These are phyloP conservation scores for Plasmodium vivax DNA, from an alignment of 169 alveolate genomes.

Conservation along the genomic window DNA sequence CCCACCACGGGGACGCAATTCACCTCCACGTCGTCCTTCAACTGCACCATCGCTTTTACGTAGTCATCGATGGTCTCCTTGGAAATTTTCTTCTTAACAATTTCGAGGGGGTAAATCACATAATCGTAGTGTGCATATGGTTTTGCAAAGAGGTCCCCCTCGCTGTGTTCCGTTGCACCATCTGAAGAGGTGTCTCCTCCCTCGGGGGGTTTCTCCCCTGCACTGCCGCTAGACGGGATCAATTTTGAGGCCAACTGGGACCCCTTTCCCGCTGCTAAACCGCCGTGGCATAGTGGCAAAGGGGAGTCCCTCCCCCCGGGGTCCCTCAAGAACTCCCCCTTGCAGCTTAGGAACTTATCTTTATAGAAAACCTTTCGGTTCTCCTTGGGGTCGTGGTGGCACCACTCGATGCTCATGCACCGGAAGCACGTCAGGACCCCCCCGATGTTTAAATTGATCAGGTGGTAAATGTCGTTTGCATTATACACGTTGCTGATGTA, in stretches of 20 bases:
- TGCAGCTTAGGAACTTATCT: constrained; percentile 16
- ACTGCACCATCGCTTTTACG: constrained; percentile 15
- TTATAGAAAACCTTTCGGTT: constrained; percentile 25
- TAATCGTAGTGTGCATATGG: constrained; percentile 29
- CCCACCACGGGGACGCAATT: not conserved
- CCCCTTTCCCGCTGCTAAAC: not conserved
- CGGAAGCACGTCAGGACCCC: constrained; percentile 60
- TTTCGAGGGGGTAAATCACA: constrained; percentile 25
- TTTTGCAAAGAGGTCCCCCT: not conserved
- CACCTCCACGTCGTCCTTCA: not conserved
- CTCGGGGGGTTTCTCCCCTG: not conserved
- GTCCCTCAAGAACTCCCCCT: constrained; percentile 6
- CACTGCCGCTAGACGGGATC: not conserved
- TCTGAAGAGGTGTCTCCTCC: not conserved
- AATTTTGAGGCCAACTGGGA: not conserved
- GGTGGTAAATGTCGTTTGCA: constrained; percentile 35
- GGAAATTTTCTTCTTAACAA: not conserved
- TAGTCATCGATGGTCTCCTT: constrained; percentile 30
- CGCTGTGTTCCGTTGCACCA: not conserved
- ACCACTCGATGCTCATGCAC: constrained; percentile 59
- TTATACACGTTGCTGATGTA: constrained; percentile 51
- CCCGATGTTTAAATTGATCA: constrained; percentile 55
- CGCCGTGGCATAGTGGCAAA: not conserved
- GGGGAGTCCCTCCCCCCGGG: not conserved
- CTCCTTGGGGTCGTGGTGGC: constrained; percentile 2